Evolutionary conservation across 2,329 filamentous ascomycete species (phyloP), one percentile per base, ranked within the genome.

Genomic region (Rhinocladiella mackenziei): DNA sequence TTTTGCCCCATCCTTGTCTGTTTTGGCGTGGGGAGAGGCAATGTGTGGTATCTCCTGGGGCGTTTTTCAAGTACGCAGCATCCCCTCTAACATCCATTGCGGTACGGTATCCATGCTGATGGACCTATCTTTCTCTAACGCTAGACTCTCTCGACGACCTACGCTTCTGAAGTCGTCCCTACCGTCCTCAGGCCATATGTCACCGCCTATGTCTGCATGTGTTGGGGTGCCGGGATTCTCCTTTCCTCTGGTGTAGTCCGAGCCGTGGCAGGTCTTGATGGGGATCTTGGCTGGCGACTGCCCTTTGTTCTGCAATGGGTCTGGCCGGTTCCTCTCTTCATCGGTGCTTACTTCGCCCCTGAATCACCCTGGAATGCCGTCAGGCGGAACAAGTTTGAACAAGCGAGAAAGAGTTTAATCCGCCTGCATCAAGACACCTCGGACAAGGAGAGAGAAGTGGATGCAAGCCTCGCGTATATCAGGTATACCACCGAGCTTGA

Each of bases 101-200:
- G 13, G 43, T 41, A 23, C 6, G 41, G 29, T 17, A 4, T 15
- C 17, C n/a, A 20, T 23, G 19, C 18, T 37, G 20, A 26, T n/a
- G 22, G 14, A 23, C 19, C 11, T 22, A 14, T 14, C 22, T 39
- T 23, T 15, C 31, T 11, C 26, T 19, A 13, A 3, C 8, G 20
- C 14, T 19, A 50, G 36, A 58, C 57, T 1, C 62, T 71, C 13
- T 65, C 67, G 9, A 68, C 79, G 49, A 80, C 81, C 1, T 86
- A 86, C 57, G 82, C 81, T 20, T 80, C 79, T 42, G 83, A 86
- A 58, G 75, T 82, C 5, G 78, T 76, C 28, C 79, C 78, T 2
- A 66, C 77, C 20, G 72, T 73, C 1, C 68, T 83, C 28, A 71
- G 79, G 19, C 76, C 75, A 19, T 70, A 76, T 32, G 62, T 81